Conservation (phyloP, 2,329 filamentous ascomycete species). For the Colletotrichum simmondsii region DNA sequence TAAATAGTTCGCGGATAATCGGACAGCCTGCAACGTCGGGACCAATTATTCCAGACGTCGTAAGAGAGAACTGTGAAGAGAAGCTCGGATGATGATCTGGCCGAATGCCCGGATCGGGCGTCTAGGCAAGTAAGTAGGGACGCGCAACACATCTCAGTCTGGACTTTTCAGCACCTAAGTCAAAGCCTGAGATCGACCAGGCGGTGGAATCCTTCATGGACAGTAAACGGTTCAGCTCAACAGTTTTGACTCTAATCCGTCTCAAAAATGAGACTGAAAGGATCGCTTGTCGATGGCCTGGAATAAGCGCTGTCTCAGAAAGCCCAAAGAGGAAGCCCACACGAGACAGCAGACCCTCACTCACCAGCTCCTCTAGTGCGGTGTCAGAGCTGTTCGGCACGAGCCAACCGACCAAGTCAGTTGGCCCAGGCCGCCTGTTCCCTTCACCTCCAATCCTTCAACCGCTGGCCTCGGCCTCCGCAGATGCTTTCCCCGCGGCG, state of each 20-base stretch:
- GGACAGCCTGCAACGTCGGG: conserved; percentile 42
- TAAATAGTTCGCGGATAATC: background rate
- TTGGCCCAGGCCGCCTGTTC: background rate
- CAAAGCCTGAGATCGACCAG: background rate
- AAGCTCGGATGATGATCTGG: background rate
- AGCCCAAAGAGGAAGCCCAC: background rate
- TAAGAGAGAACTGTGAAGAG: background rate
- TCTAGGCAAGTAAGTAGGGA: background rate
- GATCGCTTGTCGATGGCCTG: background rate
- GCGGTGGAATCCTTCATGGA: no score
- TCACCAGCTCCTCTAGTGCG: background rate
- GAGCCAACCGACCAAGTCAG: background rate
- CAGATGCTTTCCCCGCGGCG: conserved; percentile 5
- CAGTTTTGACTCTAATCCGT: background rate
- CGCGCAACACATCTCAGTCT: background rate
- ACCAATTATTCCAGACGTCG: background rate
- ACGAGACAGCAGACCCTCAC: background rate
- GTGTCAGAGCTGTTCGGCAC: conserved; percentile 7
- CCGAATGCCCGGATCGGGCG: background rate
- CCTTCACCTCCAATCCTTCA: background rate
- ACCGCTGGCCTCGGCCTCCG: background rate
- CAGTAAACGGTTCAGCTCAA: background rate
- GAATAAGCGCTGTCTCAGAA: background rate
- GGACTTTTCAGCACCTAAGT: background rate
- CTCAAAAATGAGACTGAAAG: no score